Base-by-base conservation (phyloP, 1,284 basidiomycete genomes). In the Ceratobasidium theobromae region DNA sequence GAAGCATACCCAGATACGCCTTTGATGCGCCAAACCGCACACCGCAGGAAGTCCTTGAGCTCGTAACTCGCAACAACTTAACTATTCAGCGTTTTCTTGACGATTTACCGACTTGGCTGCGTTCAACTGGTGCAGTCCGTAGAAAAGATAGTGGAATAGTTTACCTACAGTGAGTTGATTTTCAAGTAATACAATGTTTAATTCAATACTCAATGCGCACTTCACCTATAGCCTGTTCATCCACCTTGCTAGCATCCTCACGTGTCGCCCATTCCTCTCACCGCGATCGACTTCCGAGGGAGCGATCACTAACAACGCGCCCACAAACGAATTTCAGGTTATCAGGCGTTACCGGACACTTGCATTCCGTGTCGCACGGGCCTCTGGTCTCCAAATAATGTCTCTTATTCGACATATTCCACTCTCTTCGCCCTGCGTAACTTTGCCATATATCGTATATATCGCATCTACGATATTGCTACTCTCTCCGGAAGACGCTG, bases 351-450 rank as follows among this genome's bases (percentile, higher is more conserved):
- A 65, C 18, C 60, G 60, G 6, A 65, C 60, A 3, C 49, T 53
- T 11, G 60, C 60, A 9, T 65, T 65, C 60, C 60, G 60, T n/a
- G 60, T 65, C 18, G 60, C 60, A 30, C 60, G 60, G 18, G 60
- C 60, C 25, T 65, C 60, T 27, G 60, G 49, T 12, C 60, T 65
- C 30, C 60, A 65, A 35, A 28, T 65, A 1, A 53, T 49, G 6
- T 65, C 60, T 6, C 60, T 65, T 23, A 46, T 65, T 21, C 49
- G 60, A 18, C 60, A 65, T n/a, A 65, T 65, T 21, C 60, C 60
- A 4, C 60, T 65, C 27, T 65, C 60, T 12, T 65, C 60, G 4
- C 60, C 60, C 4, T 65, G 60, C 28, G 60, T 65, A 4, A 65
- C 60, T 14, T 18, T 65, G 6, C 60, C 60, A 21, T 65, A 65